A percentile compares a stretch with the other conserved stretches of the same genome.
Conservation (phyloP, 2,329 filamentous ascomycete species). For the Alternaria sp. region DNA sequence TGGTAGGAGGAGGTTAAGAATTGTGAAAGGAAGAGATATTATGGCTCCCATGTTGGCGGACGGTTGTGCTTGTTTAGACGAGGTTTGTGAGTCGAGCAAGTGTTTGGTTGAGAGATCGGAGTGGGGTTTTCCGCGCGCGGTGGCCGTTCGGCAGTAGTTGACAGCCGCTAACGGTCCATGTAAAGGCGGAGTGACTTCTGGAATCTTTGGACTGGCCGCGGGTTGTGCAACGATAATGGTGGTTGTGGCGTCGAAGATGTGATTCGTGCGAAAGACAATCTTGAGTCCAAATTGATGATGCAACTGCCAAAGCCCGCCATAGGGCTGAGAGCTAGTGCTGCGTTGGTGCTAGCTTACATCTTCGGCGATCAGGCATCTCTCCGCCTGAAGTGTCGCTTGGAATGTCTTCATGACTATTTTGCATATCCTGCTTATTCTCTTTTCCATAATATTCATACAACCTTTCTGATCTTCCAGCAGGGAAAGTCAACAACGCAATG, state of each 20-base stretch:
- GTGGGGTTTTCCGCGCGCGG: constrained; percentile 3
- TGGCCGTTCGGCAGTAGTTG: background rate
- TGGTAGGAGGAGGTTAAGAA: constrained; percentile 57
- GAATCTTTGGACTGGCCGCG: background rate
- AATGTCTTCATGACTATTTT: background rate
- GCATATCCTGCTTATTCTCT: background rate
- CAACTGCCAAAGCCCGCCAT: constrained; percentile 6
- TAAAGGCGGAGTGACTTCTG: background rate
- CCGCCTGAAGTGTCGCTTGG: background rate
- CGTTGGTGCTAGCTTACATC: background rate
- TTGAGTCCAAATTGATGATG: constrained; percentile 21
- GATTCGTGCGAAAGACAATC: background rate
- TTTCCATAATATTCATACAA: too few relatives aligned
- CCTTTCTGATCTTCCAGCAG: background rate
- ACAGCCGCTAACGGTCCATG: constrained; percentile 8
- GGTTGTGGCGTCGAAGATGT: background rate
- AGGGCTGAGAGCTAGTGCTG: constrained; percentile 17
- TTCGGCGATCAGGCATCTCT: background rate
- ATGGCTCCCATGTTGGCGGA: constrained; percentile 39
- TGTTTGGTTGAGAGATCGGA: background rate
- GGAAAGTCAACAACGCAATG: too few relatives aligned
- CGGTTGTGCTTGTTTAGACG: background rate
- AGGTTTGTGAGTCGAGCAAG: background rate
- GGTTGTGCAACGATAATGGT: background rate
- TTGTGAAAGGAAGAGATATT: constrained; percentile 35